Base-by-base conservation (phyloP, 208 protist species). In the Trypanosoma avium region DNA sequence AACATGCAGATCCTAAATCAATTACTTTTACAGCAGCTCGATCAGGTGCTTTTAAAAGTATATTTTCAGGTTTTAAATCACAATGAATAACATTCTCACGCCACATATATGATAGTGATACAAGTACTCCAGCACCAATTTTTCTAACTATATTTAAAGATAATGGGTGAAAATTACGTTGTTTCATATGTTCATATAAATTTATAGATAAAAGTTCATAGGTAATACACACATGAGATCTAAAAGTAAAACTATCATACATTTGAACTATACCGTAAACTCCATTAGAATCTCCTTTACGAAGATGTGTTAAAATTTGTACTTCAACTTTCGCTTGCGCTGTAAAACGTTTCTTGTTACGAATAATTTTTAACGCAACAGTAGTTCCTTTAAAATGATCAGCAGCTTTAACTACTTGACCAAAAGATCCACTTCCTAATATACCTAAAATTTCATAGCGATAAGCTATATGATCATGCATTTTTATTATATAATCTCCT, bases 61-160 rank as follows among this genome's bases (percentile, higher is more conserved):
- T 88, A 72, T 99, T 99, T 76, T 99, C 97, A 5, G 97, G 97
- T 75, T 99, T 99, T 43, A 98, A 57, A 65, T 98, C 97, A 54
- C 92, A 94, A 73, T 99, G 97, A 50, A 98, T 93, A 58, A 99
- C 93, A 47, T 84, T 81, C 57, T 95, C 80, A 22, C 71, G 75
- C 48, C 72, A 84, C 32, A 97, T 43, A 60, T 90, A 97, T 2
- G 83, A 80, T 52, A 97, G 65, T 4, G 92, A 78, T 1, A 91
- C 75, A 4, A 94, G 62, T 46, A 95, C 53, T 33, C 80, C 75
- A 13, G 83, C 81, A 3, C 76, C 85, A 61, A 97, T 82, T 29
- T 85, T 77, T 35, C 79, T 70, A 24, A 95, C 76, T 21, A 73
- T 17, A 29, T 57, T 65, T 29, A 97, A 53, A 32, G 93, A 49